A percentile compares a stretch with the other conserved stretches of the same genome.
Conservation (phyloP, 225 moss, liverwort and hornwort genomes). For the Marchantia paleacea region DNA sequence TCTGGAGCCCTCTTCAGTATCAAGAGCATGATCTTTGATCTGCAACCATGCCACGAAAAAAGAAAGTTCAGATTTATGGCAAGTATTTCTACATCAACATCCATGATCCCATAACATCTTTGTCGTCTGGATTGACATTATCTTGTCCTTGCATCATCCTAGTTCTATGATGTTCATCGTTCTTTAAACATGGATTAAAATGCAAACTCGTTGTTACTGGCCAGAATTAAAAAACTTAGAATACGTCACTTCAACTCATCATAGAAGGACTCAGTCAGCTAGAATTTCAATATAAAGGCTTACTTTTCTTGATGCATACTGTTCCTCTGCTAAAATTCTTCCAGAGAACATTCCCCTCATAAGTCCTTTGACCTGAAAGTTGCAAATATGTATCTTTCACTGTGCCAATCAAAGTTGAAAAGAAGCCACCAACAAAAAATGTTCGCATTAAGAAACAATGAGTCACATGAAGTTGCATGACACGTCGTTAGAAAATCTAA, state of each 20-base stretch:
- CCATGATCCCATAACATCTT: no score
- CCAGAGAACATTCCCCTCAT: conserved; percentile 91
- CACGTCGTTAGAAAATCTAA: not conserved
- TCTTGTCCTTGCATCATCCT: no score
- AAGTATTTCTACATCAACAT: no score
- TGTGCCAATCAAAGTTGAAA: not conserved
- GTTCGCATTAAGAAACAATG: not conserved
- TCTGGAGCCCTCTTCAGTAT: conserved; percentile 70
- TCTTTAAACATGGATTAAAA: not conserved
- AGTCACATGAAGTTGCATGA: not conserved
- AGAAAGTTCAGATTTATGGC: no score
- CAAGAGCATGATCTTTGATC: conserved; percentile 88
- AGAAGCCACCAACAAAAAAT: not conserved
- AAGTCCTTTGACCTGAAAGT: conserved; percentile 69
- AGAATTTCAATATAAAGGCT: conserved; percentile 18
- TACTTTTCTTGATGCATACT: conserved; percentile 94
- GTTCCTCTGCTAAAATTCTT: conserved; percentile 91
- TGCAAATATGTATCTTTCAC: not conserved
- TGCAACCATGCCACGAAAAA: conserved; percentile 14
- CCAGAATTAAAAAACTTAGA: not conserved
- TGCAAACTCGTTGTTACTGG: not conserved
- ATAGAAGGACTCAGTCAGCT: not conserved
- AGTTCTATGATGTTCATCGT: no score
- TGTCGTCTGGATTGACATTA: no score
- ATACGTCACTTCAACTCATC: not conserved